These are phyloP conservation scores for Pseudozyma flocculosa DNA, from an alignment of 1,284 basidiomycete genomes.

Conservation along the genomic window DNA sequence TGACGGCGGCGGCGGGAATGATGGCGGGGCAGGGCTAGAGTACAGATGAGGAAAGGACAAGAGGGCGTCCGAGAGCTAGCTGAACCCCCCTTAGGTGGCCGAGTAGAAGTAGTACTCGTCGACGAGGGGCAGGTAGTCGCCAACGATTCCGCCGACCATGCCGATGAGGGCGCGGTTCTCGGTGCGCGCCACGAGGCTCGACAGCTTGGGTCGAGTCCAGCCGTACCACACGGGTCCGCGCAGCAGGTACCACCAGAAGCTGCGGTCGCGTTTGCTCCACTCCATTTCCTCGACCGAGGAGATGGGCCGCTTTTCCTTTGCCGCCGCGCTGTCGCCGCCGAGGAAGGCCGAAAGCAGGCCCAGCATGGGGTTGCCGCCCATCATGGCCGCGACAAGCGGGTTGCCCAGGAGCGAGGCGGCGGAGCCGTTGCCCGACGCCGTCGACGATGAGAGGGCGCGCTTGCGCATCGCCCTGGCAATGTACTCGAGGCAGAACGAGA, in stretches of 20 bases:
- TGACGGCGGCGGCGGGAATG: too few species aligned
- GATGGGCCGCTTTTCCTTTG: conserved; percentile 37
- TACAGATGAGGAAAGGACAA: too few species aligned
- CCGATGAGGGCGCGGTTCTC: conserved; percentile 72
- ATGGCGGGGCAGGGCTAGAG: too few species aligned
- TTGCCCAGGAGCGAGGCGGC: conserved; percentile 30
- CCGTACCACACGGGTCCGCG: conserved; percentile 84
- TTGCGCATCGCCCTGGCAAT: conserved; percentile 39
- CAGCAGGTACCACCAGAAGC: conserved; percentile 80
- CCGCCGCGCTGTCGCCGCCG: conserved; percentile 23
- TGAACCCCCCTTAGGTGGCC: conserved; percentile 35
- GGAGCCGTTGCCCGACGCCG: conserved; percentile 2
- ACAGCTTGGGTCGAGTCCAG: conserved; percentile 76
- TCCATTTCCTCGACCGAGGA: conserved; percentile 63
- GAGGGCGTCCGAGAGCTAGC: too few species aligned
- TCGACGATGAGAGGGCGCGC: conserved; percentile 19
- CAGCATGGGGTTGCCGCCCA: conserved; percentile 48
- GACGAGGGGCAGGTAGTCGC: conserved; percentile 88
- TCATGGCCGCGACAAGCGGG: conserved; percentile 42
- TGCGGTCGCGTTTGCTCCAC: conserved; percentile 76
- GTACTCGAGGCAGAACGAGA: conserved; percentile 45
- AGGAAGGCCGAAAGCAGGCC: conserved; percentile 38
- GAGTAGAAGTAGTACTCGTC: conserved; percentile 87
- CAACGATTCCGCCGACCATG: conserved; percentile 72
- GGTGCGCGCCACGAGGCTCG: conserved; percentile 65